These are phyloP conservation scores for Monosporascus sp. DNA, from an alignment of 2,329 filamentous ascomycete species.

Conservation along the genomic window DNA sequence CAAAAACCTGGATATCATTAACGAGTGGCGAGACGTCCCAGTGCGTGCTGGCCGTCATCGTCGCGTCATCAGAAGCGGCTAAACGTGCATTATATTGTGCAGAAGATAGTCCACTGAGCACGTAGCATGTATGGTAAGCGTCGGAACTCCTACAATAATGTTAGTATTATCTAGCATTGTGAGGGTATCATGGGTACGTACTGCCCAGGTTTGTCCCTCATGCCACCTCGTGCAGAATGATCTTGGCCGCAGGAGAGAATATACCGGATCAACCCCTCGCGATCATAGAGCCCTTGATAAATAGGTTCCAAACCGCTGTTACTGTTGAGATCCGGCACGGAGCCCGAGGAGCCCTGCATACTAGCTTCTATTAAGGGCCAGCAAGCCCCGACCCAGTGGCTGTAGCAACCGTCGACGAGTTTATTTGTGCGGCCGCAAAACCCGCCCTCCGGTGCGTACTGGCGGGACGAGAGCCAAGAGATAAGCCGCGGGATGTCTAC, in stretches of 20 bases:
- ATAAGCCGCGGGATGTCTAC: conserved; percentile 74
- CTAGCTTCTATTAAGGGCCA: conserved; percentile 87
- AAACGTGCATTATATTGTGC: conserved; percentile 61
- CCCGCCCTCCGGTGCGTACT: conserved; percentile 87
- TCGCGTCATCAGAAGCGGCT: conserved; percentile 30
- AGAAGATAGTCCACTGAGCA: conserved; percentile 77
- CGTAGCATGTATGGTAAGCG: conserved; percentile 91
- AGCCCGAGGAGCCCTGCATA: conserved; percentile 47
- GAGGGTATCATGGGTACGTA: conserved; percentile 40
- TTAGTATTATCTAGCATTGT: conserved; percentile 11
- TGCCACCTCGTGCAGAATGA: conserved; percentile 63
- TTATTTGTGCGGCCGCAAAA: conserved; percentile 96
- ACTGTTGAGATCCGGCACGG: conserved; percentile 14
- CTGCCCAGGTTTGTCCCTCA: conserved; percentile 92
- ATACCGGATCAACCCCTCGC: conserved; percentile 81
- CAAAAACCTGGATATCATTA: conserved; percentile 59
- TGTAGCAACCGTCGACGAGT: conserved; percentile 96
- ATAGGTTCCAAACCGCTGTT: conserved; percentile 12
- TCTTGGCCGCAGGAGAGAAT: conserved; percentile 87
- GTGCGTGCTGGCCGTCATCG: conserved; percentile 36
- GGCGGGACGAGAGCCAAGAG: conserved; percentile 83
- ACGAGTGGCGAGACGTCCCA: conserved; percentile 42
- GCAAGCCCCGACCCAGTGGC: conserved; percentile 94
- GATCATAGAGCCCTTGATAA: conserved; percentile 55
- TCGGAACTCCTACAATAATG: conserved; percentile 60